Conservation (phyloP, 331 rosid genomes). For the Malus hybrid region DNA sequence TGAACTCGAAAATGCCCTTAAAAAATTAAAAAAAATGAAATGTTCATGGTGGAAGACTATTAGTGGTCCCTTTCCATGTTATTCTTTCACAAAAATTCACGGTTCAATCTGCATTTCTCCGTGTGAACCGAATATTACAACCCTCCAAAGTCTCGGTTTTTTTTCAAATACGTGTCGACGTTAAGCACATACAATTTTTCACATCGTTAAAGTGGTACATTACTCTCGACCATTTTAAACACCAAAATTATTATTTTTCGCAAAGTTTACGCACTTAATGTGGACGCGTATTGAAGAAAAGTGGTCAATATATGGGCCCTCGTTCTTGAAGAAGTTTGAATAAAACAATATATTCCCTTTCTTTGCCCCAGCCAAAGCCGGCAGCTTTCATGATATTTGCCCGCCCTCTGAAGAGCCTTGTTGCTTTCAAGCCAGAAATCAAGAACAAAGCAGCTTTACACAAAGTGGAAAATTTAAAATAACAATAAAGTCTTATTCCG, state of each 20-base stretch:
- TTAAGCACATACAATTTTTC: no score
- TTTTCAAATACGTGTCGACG: no score
- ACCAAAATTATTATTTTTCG: no score
- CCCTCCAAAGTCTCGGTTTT: no score
- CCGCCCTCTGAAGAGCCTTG: conserved; percentile 23
- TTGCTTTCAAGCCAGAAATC: conserved; percentile 13
- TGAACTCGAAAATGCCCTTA: no score
- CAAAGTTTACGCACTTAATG: no score
- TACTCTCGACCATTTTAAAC: no score
- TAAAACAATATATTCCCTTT: not conserved
- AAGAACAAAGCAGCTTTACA: conserved; percentile 21
- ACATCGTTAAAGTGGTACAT: no score
- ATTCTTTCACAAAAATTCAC: not conserved
- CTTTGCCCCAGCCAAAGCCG: not conserved
- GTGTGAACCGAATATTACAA: not conserved
- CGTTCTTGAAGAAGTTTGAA: not conserved
- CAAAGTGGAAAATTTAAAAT: not conserved
- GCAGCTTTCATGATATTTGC: conserved; percentile 23
- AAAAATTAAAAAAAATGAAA: no score
- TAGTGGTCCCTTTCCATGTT: not conserved
- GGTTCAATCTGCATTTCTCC: not conserved
- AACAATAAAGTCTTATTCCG: not conserved
- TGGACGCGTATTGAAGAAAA: no score
- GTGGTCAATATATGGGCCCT: not conserved
- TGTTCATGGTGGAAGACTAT: not conserved